Base-by-base conservation (phyloP, 1,284 basidiomycete genomes). In the Austroboletus olivaceoglutinosus region DNA sequence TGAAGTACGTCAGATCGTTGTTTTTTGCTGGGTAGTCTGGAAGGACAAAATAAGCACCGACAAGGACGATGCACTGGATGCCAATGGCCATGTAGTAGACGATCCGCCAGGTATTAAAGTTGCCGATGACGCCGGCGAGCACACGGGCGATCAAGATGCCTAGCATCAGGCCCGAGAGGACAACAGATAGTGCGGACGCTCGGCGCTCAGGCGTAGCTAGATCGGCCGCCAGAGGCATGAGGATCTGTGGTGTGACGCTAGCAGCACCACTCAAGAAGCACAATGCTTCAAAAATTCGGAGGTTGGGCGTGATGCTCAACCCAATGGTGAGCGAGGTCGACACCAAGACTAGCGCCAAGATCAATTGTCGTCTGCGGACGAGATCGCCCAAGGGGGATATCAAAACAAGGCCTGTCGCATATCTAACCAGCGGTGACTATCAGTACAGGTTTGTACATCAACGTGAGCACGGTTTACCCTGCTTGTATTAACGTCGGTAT, bases 1-100 rank as follows among this genome's bases (percentile, higher is more conserved):
- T 63, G 55, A 73, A 75, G 63, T 89, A 90, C 0, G 77, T 78
- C 47, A 89, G 47, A 23, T 77, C 69, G 11, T 55, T 61, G 56
- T 82, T 81, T 58, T 86, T 89, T 9, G 81, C 75, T 1, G 86
- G 87, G 61, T 85, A 87, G 63, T 90, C 86, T 2, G 87, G 87
- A 15, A 89, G 66, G 37, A 82, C 55, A 23, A 80, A 63, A 59
- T 83, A 89, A 21, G 80, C 67, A 5, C 81, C 73, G 3, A 75
- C 27, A 2, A 81, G 63, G 19, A 86, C 80, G 11, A 76, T 46
- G 48, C 54, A 64, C 58, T 85, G 84, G 16, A 82, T 70, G 4
- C 79, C 84, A 45, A 83, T 78, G 7, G 81, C 77, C 64, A 85
- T 73, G 67, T 82, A 88, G 58, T 85, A 89, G 21, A 85, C 80